Conservation (phyloP, 2,329 filamentous ascomycete genomes). For the Zymoseptoria pseudotritici region DNA sequence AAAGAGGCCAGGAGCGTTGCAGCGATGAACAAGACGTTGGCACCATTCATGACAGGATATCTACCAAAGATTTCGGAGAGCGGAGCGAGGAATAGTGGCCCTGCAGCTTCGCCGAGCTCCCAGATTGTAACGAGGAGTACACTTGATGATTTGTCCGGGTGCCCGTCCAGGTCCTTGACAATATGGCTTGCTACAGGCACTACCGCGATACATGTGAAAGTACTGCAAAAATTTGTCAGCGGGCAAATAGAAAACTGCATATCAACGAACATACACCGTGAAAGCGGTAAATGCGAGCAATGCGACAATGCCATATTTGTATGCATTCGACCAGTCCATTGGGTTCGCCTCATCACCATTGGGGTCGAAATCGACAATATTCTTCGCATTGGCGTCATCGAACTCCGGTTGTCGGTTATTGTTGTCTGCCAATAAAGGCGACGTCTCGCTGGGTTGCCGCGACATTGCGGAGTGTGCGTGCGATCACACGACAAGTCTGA, state of each 20-base stretch:
- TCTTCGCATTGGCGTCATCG: slow-evolving; percentile 10
- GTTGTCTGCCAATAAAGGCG: slow-evolving; percentile 10
- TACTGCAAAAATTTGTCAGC: slow-evolving; percentile 13
- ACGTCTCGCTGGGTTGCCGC: slow-evolving; percentile 6
- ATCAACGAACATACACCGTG: slow-evolving; percentile 40
- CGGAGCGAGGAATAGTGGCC: slow-evolving; percentile 40
- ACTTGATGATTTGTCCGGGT: slow-evolving; percentile 16
- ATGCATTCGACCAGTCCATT: slow-evolving; percentile 42
- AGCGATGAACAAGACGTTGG: slow-evolving; percentile 41
- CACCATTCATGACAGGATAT: slow-evolving; percentile 31
- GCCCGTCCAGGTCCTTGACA: slow-evolving; percentile 19
- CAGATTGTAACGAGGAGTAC: slow-evolving; percentile 42
- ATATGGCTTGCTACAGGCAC: slow-evolving; percentile 25
- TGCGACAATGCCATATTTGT: slow-evolving; percentile 48
- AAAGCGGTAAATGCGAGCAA: slow-evolving; percentile 50
- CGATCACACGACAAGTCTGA: neutral
- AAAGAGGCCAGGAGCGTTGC: slow-evolving; percentile 34
- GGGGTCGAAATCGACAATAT: slow-evolving; percentile 40
- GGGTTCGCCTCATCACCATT: slow-evolving; percentile 45
- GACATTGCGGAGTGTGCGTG: neutral
- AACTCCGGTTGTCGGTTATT: neutral
- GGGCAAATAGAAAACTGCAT: neutral
- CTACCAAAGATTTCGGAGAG: slow-evolving; percentile 40
- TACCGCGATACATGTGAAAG: slow-evolving; percentile 27
- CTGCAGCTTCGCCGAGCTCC: slow-evolving; percentile 43